Conservation (phyloP, 495 filamentous ascomycete species). For the Bombardia bombarda region DNA sequence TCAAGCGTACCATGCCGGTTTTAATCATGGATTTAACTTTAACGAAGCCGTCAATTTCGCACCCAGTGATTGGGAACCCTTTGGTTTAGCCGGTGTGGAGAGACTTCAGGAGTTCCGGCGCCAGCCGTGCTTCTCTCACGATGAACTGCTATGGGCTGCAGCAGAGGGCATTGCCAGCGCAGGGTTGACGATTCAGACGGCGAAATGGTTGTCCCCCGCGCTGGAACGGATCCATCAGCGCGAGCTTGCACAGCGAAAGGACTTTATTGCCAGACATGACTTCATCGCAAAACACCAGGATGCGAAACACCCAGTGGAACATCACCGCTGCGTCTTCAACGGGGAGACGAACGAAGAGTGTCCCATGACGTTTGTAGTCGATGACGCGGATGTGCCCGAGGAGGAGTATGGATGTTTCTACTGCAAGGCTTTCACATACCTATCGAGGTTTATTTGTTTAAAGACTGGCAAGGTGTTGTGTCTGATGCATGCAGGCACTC, state of each 20-base stretch:
- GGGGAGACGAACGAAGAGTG: conserved; percentile 32
- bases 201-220: conserved; percentile 88
- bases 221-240: conserved; percentile 66
- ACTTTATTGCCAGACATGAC: conserved; percentile 58
- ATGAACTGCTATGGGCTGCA: conserved; percentile 89
- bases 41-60: conserved; percentile 99
- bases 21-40: conserved; percentile 98
- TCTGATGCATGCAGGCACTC: conserved; percentile 64
- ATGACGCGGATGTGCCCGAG: conserved; percentile 71
- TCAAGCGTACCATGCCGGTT: conserved; percentile 85
- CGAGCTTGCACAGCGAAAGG: conserved; percentile 58
- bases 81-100: conserved; percentile 77
- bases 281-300: conserved; percentile 48
- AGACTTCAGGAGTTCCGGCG: conserved; percentile 81
- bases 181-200: conserved; percentile 81
- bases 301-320: conserved; percentile 21
- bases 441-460: conserved; percentile 81
- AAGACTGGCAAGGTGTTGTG: conserved; percentile 72
- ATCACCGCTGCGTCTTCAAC: conserved; percentile 34
- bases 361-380: conserved; percentile 39
- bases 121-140: conserved; percentile 94
- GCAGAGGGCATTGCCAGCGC: conserved; percentile 53
- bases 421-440: conserved; percentile 88
- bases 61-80: conserved; percentile 93
- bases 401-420: conserved; percentile 84